A percentile compares a stretch with the other conserved stretches of the same genome.
Evolutionary conservation across 257 asterid genomes (phyloP).

Genomic region (Gentiana straminea): DNA sequence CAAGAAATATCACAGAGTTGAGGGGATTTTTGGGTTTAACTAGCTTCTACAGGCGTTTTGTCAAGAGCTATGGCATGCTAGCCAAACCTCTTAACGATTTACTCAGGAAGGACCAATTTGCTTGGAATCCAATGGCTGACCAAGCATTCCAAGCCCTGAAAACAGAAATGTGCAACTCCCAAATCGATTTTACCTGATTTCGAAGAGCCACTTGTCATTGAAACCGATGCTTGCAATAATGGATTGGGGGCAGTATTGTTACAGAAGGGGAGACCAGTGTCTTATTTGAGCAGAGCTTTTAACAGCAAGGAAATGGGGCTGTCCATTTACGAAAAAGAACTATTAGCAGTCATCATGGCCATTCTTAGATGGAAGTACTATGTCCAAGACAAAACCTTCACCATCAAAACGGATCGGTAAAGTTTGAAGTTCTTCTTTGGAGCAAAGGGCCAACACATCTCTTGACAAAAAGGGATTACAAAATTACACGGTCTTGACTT

Average conservation of each 20-base stretch:
- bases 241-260: too few relatives aligned
- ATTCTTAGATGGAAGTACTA: not conserved
- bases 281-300: too few relatives aligned
- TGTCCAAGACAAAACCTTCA: not conserved
- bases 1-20: not conserved
- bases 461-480: not conserved
- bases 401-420: not conserved
- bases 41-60: not conserved
- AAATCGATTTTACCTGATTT: not conserved
- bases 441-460: not conserved
- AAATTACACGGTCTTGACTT: not conserved
- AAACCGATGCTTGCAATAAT: not conserved
- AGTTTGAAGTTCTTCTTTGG: not conserved
- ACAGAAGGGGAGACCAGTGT: too few relatives aligned
- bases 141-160: not conserved
- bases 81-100: not conserved
- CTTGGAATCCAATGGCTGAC: not conserved
- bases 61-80: not conserved
- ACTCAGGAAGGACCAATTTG: not conserved
- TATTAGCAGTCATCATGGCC: not conserved
- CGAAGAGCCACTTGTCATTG: not conserved
- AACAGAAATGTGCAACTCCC: not conserved
- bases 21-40: conserved; percentile 6
- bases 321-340: too few relatives aligned
- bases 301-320: too few relatives aligned